These are phyloP conservation scores for Fraxinus xanthoxyloides DNA, from an alignment of 305 asterid species.

Conservation along the genomic window DNA sequence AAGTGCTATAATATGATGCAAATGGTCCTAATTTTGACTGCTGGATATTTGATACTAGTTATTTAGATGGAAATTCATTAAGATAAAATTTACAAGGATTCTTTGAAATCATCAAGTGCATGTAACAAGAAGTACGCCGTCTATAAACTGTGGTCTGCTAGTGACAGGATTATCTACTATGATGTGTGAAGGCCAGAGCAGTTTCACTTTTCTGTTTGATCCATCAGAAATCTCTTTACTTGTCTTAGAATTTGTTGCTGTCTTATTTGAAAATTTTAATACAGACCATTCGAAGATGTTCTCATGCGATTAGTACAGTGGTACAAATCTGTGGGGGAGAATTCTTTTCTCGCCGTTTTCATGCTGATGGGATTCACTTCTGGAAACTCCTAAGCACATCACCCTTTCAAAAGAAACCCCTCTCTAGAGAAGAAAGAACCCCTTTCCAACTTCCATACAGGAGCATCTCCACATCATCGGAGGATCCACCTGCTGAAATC, in stretches of 20 bases:
- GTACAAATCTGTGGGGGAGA: conserved; percentile 90
- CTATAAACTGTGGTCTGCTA: neutral
- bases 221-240: neutral
- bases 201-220: neutral
- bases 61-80: neutral
- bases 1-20: neutral
- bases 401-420: conserved; percentile 64
- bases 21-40: neutral
- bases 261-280: conserved; percentile 4
- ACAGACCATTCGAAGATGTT: conserved; percentile 77
- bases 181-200: neutral
- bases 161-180: neutral
- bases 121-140: neutral
- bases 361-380: conserved; percentile 70
- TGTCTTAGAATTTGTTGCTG: neutral
- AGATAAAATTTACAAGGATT: neutral
- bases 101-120: neutral
- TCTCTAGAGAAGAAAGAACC: conserved; percentile 42
- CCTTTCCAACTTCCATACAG: conserved; percentile 78
- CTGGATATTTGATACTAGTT: neutral
- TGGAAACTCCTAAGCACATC: conserved; percentile 82
- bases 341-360: conserved; percentile 93
- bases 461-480: conserved; percentile 38
- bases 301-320: conserved; percentile 45
- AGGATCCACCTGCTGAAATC: conserved; percentile 57